Percentiles rank a stretch among this genome's conserved stretches.
Conservation (phyloP, 2,329 filamentous ascomycete species). For the Eutypella sp. region DNA sequence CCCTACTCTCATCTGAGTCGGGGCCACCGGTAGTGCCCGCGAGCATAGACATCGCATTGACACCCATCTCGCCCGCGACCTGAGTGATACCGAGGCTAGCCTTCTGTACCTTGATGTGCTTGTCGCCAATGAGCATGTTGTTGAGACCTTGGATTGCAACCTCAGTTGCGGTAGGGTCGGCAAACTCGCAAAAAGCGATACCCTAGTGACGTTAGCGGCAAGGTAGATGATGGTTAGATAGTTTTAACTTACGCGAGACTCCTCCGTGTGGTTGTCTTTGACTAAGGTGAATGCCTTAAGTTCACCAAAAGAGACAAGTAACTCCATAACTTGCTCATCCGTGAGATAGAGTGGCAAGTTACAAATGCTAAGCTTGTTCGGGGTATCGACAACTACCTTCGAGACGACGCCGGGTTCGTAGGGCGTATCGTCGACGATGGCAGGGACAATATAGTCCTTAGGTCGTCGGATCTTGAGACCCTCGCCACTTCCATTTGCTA, state of each 20-base stretch:
- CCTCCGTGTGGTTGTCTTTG: slow-evolving; percentile 78
- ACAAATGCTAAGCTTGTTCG: slow-evolving; percentile 90
- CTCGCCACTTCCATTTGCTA: slow-evolving; percentile 40
- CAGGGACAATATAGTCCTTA: slow-evolving; percentile 95
- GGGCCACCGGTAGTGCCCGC: slow-evolving; percentile 74
- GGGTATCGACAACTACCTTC: slow-evolving; percentile 79
- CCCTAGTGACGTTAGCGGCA: slow-evolving; percentile 52
- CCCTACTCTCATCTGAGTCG: slow-evolving; percentile 74
- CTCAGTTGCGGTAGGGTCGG: slow-evolving; percentile 69
- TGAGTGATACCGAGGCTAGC: slow-evolving; percentile 95
- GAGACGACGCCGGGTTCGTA: slow-evolving; percentile 75
- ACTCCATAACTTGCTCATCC: slow-evolving; percentile 87
- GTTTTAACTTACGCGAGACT: slow-evolving; percentile 67
- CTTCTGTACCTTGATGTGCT: slow-evolving; percentile 76
- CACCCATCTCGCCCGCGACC: slow-evolving; percentile 87
- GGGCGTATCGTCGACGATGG: slow-evolving; percentile 65
- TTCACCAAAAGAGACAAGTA: slow-evolving; percentile 85
- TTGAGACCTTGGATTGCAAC: slow-evolving; percentile 88
- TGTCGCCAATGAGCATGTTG: slow-evolving; percentile 87
- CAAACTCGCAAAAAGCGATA: slow-evolving; percentile 94
- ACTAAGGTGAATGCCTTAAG: slow-evolving; percentile 88
- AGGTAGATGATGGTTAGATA: neutral
- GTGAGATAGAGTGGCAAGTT: slow-evolving; percentile 84
- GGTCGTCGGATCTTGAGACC: slow-evolving; percentile 78
- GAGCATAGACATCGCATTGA: slow-evolving; percentile 96